These are phyloP conservation scores for Didymosphaeria variabile DNA, from an alignment of 2,329 filamentous ascomycete species.

Conservation along the genomic window DNA sequence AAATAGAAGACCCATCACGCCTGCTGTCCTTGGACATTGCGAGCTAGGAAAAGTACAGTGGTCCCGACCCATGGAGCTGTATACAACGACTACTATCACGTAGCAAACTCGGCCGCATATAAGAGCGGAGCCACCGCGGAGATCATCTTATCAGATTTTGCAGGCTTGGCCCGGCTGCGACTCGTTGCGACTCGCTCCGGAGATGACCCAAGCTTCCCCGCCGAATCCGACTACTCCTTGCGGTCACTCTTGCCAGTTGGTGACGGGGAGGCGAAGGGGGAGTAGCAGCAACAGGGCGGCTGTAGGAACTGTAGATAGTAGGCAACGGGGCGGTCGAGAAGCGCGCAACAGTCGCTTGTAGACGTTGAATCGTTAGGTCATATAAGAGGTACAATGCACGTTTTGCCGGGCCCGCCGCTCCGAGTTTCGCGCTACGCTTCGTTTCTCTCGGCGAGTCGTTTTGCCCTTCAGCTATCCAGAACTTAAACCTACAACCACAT, in stretches of 20 bases:
- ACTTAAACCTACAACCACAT: conserved; percentile 34
- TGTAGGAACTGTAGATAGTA: background rate
- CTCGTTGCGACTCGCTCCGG: background rate
- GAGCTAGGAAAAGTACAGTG: background rate
- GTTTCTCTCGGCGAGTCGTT: conserved; percentile 34
- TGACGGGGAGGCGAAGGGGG: background rate
- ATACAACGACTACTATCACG: background rate
- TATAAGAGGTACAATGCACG: background rate
- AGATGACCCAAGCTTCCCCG: conserved; percentile 7
- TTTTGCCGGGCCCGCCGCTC: conserved; percentile 21
- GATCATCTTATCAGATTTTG: conserved; percentile 43
- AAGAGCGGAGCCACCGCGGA: conserved; percentile 21
- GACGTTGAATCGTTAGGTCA: background rate
- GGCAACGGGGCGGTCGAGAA: background rate
- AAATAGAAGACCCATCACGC: background rate
- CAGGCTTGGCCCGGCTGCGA: background rate
- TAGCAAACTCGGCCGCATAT: background rate
- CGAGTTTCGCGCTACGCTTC: conserved; percentile 23
- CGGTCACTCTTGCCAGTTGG: too few species aligned
- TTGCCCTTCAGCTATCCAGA: conserved; percentile 17
- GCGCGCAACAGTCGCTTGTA: background rate
- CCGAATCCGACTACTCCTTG: background rate
- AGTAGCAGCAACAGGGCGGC: background rate
- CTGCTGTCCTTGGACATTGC: background rate
- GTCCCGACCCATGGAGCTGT: background rate